Percentiles rank a stretch among this genome's conserved stretches.
Evolutionary conservation across 75 land plant species (phyloP).

Genomic region (Cupressus sempervirens): DNA sequence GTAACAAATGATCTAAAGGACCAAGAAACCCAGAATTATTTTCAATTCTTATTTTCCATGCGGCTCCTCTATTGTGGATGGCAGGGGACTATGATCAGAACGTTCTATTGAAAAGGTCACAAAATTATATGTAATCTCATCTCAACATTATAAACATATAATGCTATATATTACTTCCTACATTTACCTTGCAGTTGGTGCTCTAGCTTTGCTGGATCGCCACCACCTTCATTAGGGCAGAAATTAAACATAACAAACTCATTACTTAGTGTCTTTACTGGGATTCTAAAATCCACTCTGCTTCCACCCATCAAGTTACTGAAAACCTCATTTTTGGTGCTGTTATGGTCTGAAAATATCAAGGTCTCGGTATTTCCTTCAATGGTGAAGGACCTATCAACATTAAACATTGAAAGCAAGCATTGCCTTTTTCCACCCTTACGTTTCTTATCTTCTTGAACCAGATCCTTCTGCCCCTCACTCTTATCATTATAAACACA

Average conservation of each 20-base stretch:
- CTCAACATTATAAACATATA: too few relatives aligned
- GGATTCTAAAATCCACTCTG: not conserved
- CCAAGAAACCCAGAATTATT: too few relatives aligned
- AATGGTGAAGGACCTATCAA: not conserved
- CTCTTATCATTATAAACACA: not conserved
- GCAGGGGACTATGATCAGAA: too few relatives aligned
- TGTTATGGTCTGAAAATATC: not conserved
- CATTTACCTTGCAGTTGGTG: not conserved
- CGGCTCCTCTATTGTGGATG: too few relatives aligned
- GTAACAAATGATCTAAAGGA: too few relatives aligned
- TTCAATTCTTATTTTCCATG: too few relatives aligned
- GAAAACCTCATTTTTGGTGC: not conserved
- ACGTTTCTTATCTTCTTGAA: not conserved
- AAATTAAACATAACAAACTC: not conserved
- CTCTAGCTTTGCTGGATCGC: not conserved
- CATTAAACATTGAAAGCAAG: constrained; percentile 2
- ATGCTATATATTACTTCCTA: too few relatives aligned
- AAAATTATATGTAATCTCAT: too few relatives aligned
- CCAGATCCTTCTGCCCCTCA: not conserved
- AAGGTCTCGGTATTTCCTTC: not conserved
- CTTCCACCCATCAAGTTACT: not conserved
- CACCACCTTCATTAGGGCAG: not conserved
- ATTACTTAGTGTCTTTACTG: not conserved
- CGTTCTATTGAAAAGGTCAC: too few relatives aligned
- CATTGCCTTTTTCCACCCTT: not conserved